Base-by-base conservation (phyloP, 2,329 filamentous ascomycete genomes). In the Fusarium mexicanum region DNA sequence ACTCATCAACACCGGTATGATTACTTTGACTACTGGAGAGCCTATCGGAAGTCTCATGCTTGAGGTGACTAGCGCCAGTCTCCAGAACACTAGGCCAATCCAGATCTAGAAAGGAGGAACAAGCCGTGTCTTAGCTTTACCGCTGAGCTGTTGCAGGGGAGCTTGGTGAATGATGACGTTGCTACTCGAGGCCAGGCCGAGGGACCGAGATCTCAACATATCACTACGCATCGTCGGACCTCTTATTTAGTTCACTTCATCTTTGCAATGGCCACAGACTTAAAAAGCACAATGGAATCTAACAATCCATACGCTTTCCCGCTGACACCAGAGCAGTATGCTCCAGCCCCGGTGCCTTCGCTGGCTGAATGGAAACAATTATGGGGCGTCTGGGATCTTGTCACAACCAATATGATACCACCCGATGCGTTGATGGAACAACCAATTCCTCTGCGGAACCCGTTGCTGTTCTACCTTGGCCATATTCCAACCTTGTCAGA, bases 401-500 rank as follows among this genome's bases (percentile, higher is more conserved):
- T 73, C 4, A 71, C 69, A 12, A 65, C 69, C 5, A 59, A 54
- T 5, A 73, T 73, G 69, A 64, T 71, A 3, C 40, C 17, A 2
- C 6, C 69, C 1, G 24, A 58, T 22, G 66, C 66, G 3, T 44
- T 75, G 18, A 64, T 73, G 73, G 62, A 75, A 41, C 48, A 71
- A 6, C 73, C 73, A 5, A 73, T 75, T 18, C 62, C 69, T 7
- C 16, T 75, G 1, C 46, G 73, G 11, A 75, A 75, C 13, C 73
- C 72, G 1, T 33, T 75, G 1, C 13, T 75, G 0, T 75, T 75
- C 11, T 75, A 75, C 4, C 47, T 75, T 0, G 60, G 72, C 1
- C 73, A 75, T 13, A 71, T 73, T 12, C 69, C 73, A 18, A 38
- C 72, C n/a, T 75, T 75, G 69, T 73, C 5, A 64, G 72, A 10